Base-by-base conservation (phyloP, 2,329 filamentous ascomycete genomes). In the Colletotrichum agaves region DNA sequence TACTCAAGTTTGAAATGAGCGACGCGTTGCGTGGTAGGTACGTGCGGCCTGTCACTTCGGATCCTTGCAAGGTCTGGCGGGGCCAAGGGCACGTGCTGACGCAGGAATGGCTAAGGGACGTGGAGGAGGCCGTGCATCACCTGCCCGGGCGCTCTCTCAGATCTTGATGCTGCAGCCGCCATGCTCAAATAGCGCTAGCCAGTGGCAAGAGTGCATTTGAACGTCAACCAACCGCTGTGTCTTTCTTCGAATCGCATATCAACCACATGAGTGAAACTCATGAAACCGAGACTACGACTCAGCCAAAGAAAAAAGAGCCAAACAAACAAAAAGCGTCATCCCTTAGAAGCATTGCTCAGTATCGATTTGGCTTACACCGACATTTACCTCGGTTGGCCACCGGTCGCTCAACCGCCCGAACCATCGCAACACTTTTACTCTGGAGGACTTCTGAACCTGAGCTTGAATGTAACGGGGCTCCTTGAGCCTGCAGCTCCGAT, bases 401-500 rank as follows among this genome's bases (percentile, higher is more conserved):
- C 27, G 27, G 27, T 37, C 4, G 46, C 33, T 19, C 4, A 33
- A n/a, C 52, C 52, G 35, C 47, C 47, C 23, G 37, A 67, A 64
- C 46, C 33, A 33, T 47, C 37, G 12, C 31, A 41, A 53, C 17
- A n/a, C 27, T 49, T 19, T 49, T 23, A 49, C 46, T 23, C 10
- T 31, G 15, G n/a, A 33, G 3, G 11, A 23, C 17, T 3, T 15
- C 23, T 33, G 8, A 19, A 53, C 15, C 33, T 23, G 23, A 12
- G 5, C 23, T 39, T 13, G 39, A 23, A 33, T 35, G n/a, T n/a
- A n/a, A n/a, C n/a, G n/a, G n/a, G n/a, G 21, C 21, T 3, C 21
- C 21, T 60, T 27, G 47, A 49, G 57, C 19, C 44, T 49, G 43
- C 35, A 60, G 61, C 53, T 60, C 65, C 65, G 41, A 46, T 39